Base-by-base conservation (phyloP, 2,329 filamentous ascomycete genomes). In the Ophiosphaerella herpotricha region DNA sequence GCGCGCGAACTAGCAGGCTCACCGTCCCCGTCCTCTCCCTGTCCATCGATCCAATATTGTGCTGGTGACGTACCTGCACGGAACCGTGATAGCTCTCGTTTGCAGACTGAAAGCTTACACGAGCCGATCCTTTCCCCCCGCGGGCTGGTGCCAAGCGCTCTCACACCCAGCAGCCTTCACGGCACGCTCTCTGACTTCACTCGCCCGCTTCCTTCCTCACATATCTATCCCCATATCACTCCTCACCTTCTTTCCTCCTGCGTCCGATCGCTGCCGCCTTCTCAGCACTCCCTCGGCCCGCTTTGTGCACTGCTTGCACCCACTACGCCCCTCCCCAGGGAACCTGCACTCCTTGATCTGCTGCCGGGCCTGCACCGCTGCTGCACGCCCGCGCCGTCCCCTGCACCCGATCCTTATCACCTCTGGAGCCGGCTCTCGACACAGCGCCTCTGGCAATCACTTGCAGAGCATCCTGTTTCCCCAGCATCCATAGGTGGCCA, bases 281-380 rank as follows among this genome's bases (percentile, higher is more conserved):
- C 67, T 58, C 55, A 62, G 61, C 70, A 62, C 65, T 70, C 70
- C 56, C 67, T 72, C 67, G 61, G 45, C 53, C 67, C 59, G 55
- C 58, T 58, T 66, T 63, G 55, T 63, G 66, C 59, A 61, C 54
- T 58, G 63, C 60, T 50, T 58, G 54, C 52, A 41, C 16, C 57
- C 43, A 56, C 53, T 53, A 54, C 67, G 48, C 50, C 65, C 64
- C 67, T 51, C 53, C 43, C 61, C 58, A 64, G 67, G 71, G 70
- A 73, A 72, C 59, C 66, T 63, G 67, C 63, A 56, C 71, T 72
- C 68, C 68, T 72, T 73, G 66, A 68, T 63, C 60, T 63, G 63
- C 57, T 55, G 61, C 46, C 58, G 60, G 60, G 60, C 62, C 59
- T 29, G 26, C 26, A 29, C 26, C 11, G 26, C 26, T 29, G 4